Base-by-base conservation (phyloP, 129 eudicot species). In the Escallonia rubra region DNA sequence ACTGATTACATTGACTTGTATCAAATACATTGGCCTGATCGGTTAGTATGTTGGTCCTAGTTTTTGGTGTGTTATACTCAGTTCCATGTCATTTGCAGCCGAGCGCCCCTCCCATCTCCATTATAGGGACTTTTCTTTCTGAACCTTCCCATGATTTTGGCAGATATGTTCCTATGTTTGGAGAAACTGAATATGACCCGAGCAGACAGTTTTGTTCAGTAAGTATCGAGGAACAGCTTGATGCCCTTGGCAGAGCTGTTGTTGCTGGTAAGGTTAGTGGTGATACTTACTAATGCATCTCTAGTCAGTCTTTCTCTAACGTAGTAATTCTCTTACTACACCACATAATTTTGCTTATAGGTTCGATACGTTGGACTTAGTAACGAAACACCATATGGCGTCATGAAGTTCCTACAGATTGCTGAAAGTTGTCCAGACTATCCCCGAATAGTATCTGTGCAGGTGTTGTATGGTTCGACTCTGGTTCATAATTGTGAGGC, bases 1-100 rank as follows among this genome's bases (percentile, higher is more conserved):
- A 89, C 87, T 5, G 96, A 93, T 66, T 86, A 89, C 74, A 84
- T 93, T 70, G 98, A 93, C 80, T 80, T 93, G 68, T 93, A 89
- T 76, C 98, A 93, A 76, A 56, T 93, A 73, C 98, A 93, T 72
- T 93, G 98, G 98, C 98, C 98, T 73, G 98, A 93, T 72, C 96
- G 98, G 98, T 92, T 69, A 66, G 96, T 86, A 67, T 43, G 68
- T 61, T 71, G 48, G 15, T 48, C 72, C 69, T 54, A 52, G 12
- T 16, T 68, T 44, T 11, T 53, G 60, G n/a, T 49, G n/a, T 41
- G 11, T 8, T 12, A 64, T 49, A 11, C n/a, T 54, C 16, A 2
- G 4, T 23, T 23, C 34, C 34, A 23, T 23, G 34, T 23, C 34
- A 23, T 23, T 23, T 23, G 34, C 34, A 23, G 34, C 34, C 1